A percentile compares a stretch with the other conserved stretches of the same genome.
Evolutionary conservation across 2,329 filamentous ascomycete species (phyloP).

Genomic region (Cercospora nicotianae): DNA sequence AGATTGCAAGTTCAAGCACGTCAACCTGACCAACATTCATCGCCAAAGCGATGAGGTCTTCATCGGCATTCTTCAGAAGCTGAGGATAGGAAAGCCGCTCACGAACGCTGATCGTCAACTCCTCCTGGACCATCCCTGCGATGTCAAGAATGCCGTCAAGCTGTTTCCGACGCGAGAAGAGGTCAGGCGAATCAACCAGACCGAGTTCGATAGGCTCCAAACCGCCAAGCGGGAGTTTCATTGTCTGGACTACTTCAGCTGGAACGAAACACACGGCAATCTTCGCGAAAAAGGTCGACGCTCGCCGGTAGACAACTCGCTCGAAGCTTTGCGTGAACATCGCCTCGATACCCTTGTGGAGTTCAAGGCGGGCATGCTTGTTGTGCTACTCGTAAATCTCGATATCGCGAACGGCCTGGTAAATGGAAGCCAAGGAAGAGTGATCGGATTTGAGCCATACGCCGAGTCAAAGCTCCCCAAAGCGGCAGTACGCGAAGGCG

Average conservation of each 20-base stretch:
- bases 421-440: slow-evolving; percentile 52
- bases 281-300: slow-evolving; percentile 20
- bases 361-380: slow-evolving; percentile 54
- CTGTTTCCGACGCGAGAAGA: slow-evolving; percentile 32
- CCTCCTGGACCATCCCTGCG: slow-evolving; percentile 47
- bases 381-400: slow-evolving; percentile 56
- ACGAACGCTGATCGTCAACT: slow-evolving; percentile 41
- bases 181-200: slow-evolving; percentile 24
- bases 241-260: slow-evolving; percentile 46
- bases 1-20: slow-evolving; percentile 54
- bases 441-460: slow-evolving; percentile 41
- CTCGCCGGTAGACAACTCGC: slow-evolving; percentile 21
- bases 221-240: slow-evolving; percentile 30
- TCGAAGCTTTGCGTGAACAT: slow-evolving; percentile 42
- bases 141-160: slow-evolving; percentile 37
- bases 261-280: slow-evolving; percentile 22
- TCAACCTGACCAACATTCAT: slow-evolving; percentile 58
- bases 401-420: slow-evolving; percentile 45
- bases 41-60: slow-evolving; percentile 58
- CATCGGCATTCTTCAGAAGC: slow-evolving; percentile 57
- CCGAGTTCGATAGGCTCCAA: slow-evolving; percentile 16
- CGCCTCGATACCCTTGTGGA: slow-evolving; percentile 48
- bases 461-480: slow-evolving; percentile 23
- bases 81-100: slow-evolving; percentile 50
- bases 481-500: slow-evolving; percentile 11